Base-by-base conservation (phyloP, 306 rosid species). In the Pterocarpus macrocarpus region DNA sequence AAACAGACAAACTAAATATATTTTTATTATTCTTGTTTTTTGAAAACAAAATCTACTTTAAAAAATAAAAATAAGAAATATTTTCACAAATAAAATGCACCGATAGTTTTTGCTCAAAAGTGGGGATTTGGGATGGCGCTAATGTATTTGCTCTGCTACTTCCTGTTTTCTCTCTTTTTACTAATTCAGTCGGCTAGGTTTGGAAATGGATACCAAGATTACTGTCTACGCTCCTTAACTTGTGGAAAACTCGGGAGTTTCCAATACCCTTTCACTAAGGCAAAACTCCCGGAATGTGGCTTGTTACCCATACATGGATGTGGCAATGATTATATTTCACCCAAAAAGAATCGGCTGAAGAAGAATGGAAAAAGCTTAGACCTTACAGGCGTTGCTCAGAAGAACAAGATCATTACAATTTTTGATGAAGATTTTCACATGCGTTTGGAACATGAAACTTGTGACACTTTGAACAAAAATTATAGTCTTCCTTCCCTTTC, bases 211-310 rank as follows among this genome's bases (percentile, higher is more conserved):
- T 0, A 11, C n/a, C 3, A 30, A 8, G 39, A 5, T 28, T 16
- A 61, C 39, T 86, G 89, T 75, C 74, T 77, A 17, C 15, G 1
- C 32, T 79, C 80, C 7, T 86, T 86, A 69, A 8, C 0, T 0
- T 79, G 89, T 75, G 82, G 82, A 15, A 0, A 1, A 6, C 33
- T 71, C 30, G 80, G 80, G 36, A 49, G 3, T 6, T 65, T 86
- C 2, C 14, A 8, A 11, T 83, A 76, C 71, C 89, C 89, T 71
- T 83, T 86, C 78, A 80, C 89, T 36, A 83, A 65, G 34, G 59
- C 62, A 14, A 70, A 83, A 39, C 38, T 5, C 22, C 83, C 45
- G 3, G 22, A 83, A 32, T 83, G 87, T 35, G 89, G 89, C 33
- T n/a, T 76, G 17, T 2, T 83, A 49, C 3, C 34, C 0, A 59